phyloP scores from a whole-genome alignment of 768 basidiomycete species.

The Leccinum pellstonianum region DNA sequence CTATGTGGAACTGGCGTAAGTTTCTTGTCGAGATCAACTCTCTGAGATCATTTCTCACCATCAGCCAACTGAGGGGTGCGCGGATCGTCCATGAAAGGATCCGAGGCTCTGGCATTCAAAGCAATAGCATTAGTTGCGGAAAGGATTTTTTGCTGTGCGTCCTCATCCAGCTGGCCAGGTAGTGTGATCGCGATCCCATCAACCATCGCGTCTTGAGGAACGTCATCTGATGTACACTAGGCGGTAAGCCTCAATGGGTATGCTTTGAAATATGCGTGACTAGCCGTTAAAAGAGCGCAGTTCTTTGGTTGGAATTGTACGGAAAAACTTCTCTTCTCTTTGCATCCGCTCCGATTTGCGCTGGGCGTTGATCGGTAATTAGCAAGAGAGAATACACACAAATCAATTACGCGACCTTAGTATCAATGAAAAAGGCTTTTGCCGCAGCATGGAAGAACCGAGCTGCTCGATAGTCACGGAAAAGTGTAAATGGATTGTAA shows the following conservation, averaged over 20 bases:
- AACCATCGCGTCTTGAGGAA: background rate
- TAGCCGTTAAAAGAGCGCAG: background rate
- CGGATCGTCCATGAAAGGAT: background rate
- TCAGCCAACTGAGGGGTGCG: background rate
- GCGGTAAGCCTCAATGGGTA: background rate
- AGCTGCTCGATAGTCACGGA: conserved; percentile 1
- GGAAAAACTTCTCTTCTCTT: too few relatives aligned
- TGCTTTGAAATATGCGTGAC: background rate
- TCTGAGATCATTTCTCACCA: background rate
- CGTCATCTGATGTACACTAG: background rate
- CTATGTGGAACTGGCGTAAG: background rate
- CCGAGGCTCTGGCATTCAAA: background rate
- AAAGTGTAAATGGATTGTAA: conserved; percentile 1
- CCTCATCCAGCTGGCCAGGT: background rate
- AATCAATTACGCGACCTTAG: background rate
- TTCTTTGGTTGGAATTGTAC: background rate
- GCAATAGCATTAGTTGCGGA: background rate
- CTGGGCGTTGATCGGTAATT: too few relatives aligned
- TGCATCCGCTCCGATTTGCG: too few relatives aligned
- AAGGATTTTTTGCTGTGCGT: background rate
- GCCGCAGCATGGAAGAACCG: conserved; percentile 1
- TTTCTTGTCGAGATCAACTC: too few relatives aligned
- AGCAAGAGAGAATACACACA: background rate
- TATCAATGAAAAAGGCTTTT: background rate
- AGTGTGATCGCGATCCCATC: conserved; percentile 3